These are phyloP conservation scores for Aureobasidium zeae DNA, from an alignment of 2,329 filamentous ascomycete genomes.

Conservation along the genomic window DNA sequence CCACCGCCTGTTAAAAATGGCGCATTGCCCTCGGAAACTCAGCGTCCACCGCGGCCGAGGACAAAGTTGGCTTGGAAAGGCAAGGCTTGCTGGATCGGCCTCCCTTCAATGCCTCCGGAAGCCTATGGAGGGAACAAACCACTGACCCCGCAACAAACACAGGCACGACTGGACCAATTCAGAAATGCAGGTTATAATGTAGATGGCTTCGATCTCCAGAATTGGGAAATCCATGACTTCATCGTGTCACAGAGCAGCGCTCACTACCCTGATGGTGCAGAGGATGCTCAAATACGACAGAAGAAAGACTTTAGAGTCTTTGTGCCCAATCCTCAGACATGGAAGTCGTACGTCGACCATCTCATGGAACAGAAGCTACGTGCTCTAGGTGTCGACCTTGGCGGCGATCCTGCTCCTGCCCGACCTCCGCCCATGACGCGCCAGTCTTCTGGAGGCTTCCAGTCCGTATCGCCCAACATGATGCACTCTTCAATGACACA, in stretches of 20 bases:
- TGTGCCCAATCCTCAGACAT: slow-evolving; percentile 61
- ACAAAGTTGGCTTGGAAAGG: slow-evolving; percentile 39
- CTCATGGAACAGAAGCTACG: slow-evolving; percentile 86
- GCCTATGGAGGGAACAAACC: slow-evolving; percentile 35
- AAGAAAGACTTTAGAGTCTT: slow-evolving; percentile 50
- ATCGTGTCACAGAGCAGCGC: slow-evolving; percentile 51
- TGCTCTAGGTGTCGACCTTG: slow-evolving; percentile 77
- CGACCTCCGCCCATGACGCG: slow-evolving; percentile 54
- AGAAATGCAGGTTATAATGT: slow-evolving; percentile 60
- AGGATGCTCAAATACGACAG: slow-evolving; percentile 49
- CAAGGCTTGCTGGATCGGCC: slow-evolving; percentile 37
- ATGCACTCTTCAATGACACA: slow-evolving; percentile 42
- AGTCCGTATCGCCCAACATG: slow-evolving; percentile 67
- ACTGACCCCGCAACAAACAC: slow-evolving; percentile 44
- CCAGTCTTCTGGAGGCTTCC: slow-evolving; percentile 64
- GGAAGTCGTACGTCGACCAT: slow-evolving; percentile 72
- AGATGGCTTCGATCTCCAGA: slow-evolving; percentile 57
- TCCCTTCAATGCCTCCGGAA: slow-evolving; percentile 36
- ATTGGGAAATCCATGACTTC: slow-evolving; percentile 17
- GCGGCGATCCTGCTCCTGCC: slow-evolving; percentile 54
- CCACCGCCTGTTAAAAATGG: slow-evolving; percentile 3
- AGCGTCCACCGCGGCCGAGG: slow-evolving; percentile 29
- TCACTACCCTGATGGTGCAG: slow-evolving; percentile 56
- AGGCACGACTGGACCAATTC: slow-evolving; percentile 56
- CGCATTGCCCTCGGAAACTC: neutral